Base-by-base conservation (phyloP, 192 early-diverging fungal genomes). In the Geosiphon pyriformis region DNA sequence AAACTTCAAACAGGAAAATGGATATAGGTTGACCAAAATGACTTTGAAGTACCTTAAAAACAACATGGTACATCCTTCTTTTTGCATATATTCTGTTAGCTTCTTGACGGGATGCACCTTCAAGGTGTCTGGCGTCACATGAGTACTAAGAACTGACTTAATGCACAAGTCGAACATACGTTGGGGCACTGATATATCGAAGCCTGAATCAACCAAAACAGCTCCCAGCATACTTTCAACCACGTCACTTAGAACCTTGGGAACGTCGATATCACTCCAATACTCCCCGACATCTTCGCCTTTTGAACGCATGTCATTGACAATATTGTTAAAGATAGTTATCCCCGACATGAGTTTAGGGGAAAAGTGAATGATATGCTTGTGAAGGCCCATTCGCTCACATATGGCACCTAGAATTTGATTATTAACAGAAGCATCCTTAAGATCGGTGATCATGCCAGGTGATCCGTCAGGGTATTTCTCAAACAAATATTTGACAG, bases 191-290 rank as follows among this genome's bases (percentile, higher is more conserved):
- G 27, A 34, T 23, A 33, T 68, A 49, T 72, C 54, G 72, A 91
- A 92, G 0, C 81, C 82, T 34, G 85, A 84, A 72, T 98, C 95
- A 20, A 95, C 82, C 69, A 89, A 91, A 4, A 94, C 75, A 4
- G 95, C 93, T 2, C 95, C 95, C 12, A 93, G 37, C 37, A 94
- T 80, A 37, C 90, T 87, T 73, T 98, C 95, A n/a, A 94, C 80
- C 0, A 95, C 70, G 77, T 98, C 95, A 7, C 88, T 88, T 48
- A 92, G 69, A 0, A 91, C 88, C 64, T 98, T 98, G 23, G 95
- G 95, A n/a, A 93, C 83, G 10, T 79, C 77, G n/a, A 90, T 67
- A 32, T 87, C 74, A 35, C 80, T 77, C 93, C 93, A 93, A 65
- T 88, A 94, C 58, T 92, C 88, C 10, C 83, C 64, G 73, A 78